These are phyloP conservation scores for Saxispiralis lemnorum DNA, from an alignment of 495 filamentous ascomycete species.

Conservation along the genomic window DNA sequence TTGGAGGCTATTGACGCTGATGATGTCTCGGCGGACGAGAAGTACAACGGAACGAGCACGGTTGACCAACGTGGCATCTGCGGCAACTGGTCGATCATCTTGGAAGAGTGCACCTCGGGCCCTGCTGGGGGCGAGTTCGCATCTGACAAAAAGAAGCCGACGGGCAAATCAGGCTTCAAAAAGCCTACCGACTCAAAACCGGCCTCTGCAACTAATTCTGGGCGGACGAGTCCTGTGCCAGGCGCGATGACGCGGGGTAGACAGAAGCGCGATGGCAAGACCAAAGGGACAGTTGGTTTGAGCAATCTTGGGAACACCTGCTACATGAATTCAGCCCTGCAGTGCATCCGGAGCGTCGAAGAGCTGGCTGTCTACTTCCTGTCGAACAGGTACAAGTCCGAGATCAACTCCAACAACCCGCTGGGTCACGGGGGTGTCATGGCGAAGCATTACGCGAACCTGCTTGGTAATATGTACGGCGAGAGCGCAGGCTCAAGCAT, in stretches of 20 bases:
- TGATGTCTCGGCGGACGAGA: constrained; percentile 56
- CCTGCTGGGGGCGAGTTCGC: constrained; percentile 42
- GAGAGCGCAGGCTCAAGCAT: constrained; percentile 42
- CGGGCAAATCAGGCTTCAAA: not conserved
- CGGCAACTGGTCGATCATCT: constrained; percentile 49
- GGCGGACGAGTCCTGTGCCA: constrained; percentile 47
- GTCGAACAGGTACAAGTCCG: constrained; percentile 47
- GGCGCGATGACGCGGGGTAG: constrained; percentile 47
- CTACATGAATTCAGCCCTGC: constrained; percentile 95
- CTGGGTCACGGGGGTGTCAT: constrained; percentile 70
- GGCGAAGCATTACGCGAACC: constrained; percentile 56
- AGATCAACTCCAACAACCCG: constrained; percentile 69
- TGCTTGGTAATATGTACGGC: constrained; percentile 58
- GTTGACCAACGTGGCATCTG: constrained; percentile 46
- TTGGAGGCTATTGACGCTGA: constrained; percentile 49
- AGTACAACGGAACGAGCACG: constrained; percentile 57
- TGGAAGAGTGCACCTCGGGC: constrained; percentile 55
- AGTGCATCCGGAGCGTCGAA: constrained; percentile 79
- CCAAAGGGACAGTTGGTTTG: constrained; percentile 59
- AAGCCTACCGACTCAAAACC: constrained; percentile 8
- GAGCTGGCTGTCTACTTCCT: constrained; percentile 87
- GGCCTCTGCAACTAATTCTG: constrained; percentile 25
- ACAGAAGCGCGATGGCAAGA: constrained; percentile 43
- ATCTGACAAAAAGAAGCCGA: constrained; percentile 30
- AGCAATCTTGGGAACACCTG: constrained; percentile 91